These are phyloP conservation scores for Nevesoporus exiguus DNA, from an alignment of 768 basidiomycete genomes.

Conservation along the genomic window DNA sequence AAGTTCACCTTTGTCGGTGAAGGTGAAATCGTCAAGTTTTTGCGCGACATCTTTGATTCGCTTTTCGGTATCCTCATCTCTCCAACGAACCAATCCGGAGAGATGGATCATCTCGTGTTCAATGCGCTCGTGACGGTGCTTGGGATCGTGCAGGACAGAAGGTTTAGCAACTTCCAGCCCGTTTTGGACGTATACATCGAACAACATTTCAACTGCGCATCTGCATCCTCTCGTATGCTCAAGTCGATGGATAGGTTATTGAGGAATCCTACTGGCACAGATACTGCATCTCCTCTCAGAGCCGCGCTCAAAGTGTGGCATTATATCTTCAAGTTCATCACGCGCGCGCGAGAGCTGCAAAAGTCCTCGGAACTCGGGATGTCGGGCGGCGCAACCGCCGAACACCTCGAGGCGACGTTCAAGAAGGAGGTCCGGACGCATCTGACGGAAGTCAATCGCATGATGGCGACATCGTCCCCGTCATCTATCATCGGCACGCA, in stretches of 20 bases:
- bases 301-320: conserved; percentile 96
- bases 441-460: conserved; percentile 74
- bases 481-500: conserved; percentile 94
- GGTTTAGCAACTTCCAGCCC: conserved; percentile 93
- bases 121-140: conserved; percentile 88
- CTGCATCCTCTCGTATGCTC: conserved; percentile 81
- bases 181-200: conserved; percentile 94
- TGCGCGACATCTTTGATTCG: conserved; percentile 87
- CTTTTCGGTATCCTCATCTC: conserved; percentile 88
- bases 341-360: conserved; percentile 85
- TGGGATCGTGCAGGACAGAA: conserved; percentile 87
- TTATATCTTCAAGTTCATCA: conserved; percentile 93
- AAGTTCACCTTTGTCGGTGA: conserved; percentile 93
- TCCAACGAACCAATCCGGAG: conserved; percentile 63
- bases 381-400: conserved; percentile 77
- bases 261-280: conserved; percentile 63
- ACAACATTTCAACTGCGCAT: conserved; percentile 76
- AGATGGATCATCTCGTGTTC: conserved; percentile 85
- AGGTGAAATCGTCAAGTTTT: conserved; percentile 91
- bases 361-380: conserved; percentile 76
- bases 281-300: conserved; percentile 75
- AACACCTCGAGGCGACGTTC: conserved; percentile 82
- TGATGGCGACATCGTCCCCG: conserved; percentile 81
- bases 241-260: conserved; percentile 85
- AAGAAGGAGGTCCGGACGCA: conserved; percentile 78